Base-by-base conservation (phyloP, 139 green algal species). In the Volvox reticuliferus region DNA sequence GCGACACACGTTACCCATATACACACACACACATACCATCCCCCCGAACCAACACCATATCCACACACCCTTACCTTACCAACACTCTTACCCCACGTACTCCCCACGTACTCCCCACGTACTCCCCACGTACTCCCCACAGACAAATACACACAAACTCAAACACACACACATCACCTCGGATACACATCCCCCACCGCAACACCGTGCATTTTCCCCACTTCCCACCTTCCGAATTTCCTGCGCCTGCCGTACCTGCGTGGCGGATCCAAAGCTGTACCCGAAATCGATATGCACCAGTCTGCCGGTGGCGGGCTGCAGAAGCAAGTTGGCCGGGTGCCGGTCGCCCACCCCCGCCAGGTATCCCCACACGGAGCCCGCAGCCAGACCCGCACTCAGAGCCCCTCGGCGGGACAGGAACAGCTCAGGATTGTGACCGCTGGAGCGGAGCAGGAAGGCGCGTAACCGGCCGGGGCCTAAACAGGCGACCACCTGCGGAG, bases 201-300 rank as follows among this genome's bases (percentile, higher is more conserved):
- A n/a, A n/a, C n/a, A n/a, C n/a, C n/a, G n/a, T n/a, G n/a, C n/a
- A n/a, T n/a, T n/a, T n/a, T 79, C 3, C 18, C 77, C 35, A 30
- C 18, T 24, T 1, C n/a, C 2, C 71, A n/a, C 26, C 71, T 14
- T 12, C 71, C 71, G 14, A 13, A 33, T 2, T 30, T 22, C 44
- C 50, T 33, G 44, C 18, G 24, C 14, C 81, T 0, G 21, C 32
- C 87, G 35, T 75, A 96, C 89, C 88, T 94, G 79, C 0, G 95
- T 94, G 30, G 79, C 96, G 0, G 96, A 96, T 2, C 95, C 96
- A 78, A 98, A 97, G 21, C 91, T 93, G 91, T 97, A 98, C 33
- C 96, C 96, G 93, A 98, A 98, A 91, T 98, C 96, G 36, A 98
- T 97, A 35, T 93, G 94, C 50, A 96, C 90, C 12, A 97, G 75